Evolutionary conservation across 2,329 filamentous ascomycete genomes (phyloP).

Genomic region (Chaetomiaceae sp.): DNA sequence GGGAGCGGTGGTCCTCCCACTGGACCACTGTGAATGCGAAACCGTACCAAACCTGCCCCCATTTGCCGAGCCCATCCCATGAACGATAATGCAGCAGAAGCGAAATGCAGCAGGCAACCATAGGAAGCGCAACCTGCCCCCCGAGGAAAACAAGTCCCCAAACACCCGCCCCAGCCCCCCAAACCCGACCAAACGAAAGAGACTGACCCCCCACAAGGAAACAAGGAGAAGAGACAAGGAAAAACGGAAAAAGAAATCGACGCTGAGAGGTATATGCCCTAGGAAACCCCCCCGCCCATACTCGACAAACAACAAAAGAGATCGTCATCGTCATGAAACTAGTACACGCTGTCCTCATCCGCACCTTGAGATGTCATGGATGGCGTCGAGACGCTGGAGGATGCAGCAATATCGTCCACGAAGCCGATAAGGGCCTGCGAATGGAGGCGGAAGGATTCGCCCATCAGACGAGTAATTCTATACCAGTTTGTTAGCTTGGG

Average conservation of each 20-base stretch:
- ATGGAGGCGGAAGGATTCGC: conserved; percentile 95
- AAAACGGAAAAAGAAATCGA: conserved; percentile 27
- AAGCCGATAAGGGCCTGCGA: conserved; percentile 92
- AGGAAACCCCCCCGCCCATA: conserved; percentile 34
- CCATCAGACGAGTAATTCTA: conserved; percentile 92
- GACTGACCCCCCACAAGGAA: conserved; percentile 26
- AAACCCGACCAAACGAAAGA: conserved; percentile 17
- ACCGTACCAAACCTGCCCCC: conserved; percentile 39
- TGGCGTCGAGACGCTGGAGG: conserved; percentile 64
- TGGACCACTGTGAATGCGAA: conserved; percentile 35
- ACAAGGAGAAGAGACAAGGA: conserved; percentile 34
- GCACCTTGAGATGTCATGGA: conserved; percentile 69
- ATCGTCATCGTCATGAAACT: conserved; percentile 51
- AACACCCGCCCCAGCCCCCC: conserved; percentile 23
- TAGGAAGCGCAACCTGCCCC: conserved; percentile 20
- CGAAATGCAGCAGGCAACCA: conserved; percentile 28
- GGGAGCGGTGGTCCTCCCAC: conserved; percentile 31
- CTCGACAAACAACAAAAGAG: conserved; percentile 42
- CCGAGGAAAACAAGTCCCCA: conserved; percentile 21
- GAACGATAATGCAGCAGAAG: conserved; percentile 31
- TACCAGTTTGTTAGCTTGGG: conserved; percentile 39
- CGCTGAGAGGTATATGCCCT: conserved; percentile 42
- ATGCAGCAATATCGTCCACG: conserved; percentile 74
- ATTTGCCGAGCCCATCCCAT: conserved; percentile 44
- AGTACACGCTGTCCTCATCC: conserved; percentile 69